Conservation (phyloP, 352 stramenopile species). For the Pythium utonaiense region DNA sequence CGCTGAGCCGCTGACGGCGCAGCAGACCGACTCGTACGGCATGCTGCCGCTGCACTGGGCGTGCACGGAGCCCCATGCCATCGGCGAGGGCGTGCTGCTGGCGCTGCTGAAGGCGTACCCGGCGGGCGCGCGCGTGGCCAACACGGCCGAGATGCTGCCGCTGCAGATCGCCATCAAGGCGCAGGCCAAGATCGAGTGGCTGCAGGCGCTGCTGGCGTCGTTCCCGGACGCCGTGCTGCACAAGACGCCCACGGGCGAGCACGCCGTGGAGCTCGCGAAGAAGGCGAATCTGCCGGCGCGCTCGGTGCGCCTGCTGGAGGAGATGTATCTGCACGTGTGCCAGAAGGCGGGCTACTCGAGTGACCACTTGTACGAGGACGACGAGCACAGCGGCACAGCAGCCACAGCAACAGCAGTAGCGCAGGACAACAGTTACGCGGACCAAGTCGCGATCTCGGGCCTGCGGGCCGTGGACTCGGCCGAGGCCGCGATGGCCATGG, state of each 20-base stretch:
- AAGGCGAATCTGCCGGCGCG: slow-evolving; percentile 52
- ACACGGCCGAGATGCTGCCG: slow-evolving; percentile 83
- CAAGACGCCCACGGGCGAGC: slow-evolving; percentile 67
- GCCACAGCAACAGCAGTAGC: no score
- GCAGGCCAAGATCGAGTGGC: slow-evolving; percentile 83
- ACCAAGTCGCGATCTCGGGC: neutral
- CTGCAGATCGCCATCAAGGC: slow-evolving; percentile 88
- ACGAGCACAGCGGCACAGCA: slow-evolving; percentile 2
- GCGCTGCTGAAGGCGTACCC: slow-evolving; percentile 78
- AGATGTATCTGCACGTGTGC: slow-evolving; percentile 87
- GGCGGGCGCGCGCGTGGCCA: slow-evolving; percentile 52
- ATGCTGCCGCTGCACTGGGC: slow-evolving; percentile 88
- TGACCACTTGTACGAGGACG: slow-evolving; percentile 53
- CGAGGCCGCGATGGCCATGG: slow-evolving; percentile 6
- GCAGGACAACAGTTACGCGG: neutral
- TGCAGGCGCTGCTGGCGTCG: slow-evolving; percentile 78
- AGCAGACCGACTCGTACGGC: slow-evolving; percentile 82
- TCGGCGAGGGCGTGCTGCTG: slow-evolving; percentile 69
- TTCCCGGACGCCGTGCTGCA: slow-evolving; percentile 81
- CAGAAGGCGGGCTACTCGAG: slow-evolving; percentile 52
- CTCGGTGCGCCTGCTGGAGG: slow-evolving; percentile 75
- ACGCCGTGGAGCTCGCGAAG: slow-evolving; percentile 66
- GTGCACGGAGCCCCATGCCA: slow-evolving; percentile 77
- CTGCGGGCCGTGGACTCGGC: slow-evolving; percentile 8
- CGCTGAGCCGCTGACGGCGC: slow-evolving; percentile 54